Base-by-base conservation (phyloP, 164 flowering plant species). In the Echeveria elegans region DNA sequence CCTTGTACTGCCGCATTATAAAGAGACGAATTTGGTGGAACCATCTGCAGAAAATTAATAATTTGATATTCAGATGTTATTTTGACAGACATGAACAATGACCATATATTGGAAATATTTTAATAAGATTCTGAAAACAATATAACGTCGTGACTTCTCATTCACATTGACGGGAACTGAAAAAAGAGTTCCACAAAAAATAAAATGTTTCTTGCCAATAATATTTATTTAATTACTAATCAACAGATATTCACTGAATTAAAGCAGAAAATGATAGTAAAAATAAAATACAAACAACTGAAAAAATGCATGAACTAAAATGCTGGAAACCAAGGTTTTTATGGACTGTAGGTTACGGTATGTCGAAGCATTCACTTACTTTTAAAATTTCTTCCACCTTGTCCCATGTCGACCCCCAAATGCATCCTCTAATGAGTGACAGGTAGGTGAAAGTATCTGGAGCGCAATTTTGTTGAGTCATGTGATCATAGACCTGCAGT, bases 1-100 rank as follows among this genome's bases (percentile, higher is more conserved):
- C 92, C 95, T 14, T 88, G 93, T 66, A 92, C 76, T 45, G 75
- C 88, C 59, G 86, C 86, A 79, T 92, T 90, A 70, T 86, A 92
- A 28, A 86, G 74, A 58, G 88, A 86, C 18, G 68, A 86, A 78
- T 86, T 72, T 32, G 87, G 91, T 18, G 67, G 66, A 70, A 72
- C 78, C 69, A 60, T 62, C 91, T 82, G 84, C 73, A 66, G 64
- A 65, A 26, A 29, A 36, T 21, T 31, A 15, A 32, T 32, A n/a
- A 10, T 15, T 63, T 9, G 26, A 32, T n/a, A 32, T 2, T 37
- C 24, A 19, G 26, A 29, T 31, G 10, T 19, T 28, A 30, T 18
- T 34, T 36, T 37, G 26, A 63, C 24, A 10, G 29, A 34, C 29
- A 40, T 7, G 34, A 34, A 63, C 19, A 11, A 47, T n/a, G 45